phyloP scores from a whole-genome alignment of 2,329 filamentous ascomycete species.

The Hirsutella rhossiliensis region DNA sequence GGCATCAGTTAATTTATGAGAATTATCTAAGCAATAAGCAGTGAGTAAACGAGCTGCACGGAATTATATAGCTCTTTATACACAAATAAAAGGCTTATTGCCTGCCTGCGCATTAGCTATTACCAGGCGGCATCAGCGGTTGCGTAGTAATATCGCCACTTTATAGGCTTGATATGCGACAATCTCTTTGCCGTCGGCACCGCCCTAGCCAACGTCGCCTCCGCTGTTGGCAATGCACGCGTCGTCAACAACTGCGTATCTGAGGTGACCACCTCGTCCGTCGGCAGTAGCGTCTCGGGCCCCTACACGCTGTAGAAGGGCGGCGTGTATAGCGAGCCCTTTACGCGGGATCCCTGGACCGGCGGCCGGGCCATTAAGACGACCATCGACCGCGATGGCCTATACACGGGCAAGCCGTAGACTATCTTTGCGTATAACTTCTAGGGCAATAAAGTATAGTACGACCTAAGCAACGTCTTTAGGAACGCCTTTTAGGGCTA shows the following conservation, averaged over 20 bases:
- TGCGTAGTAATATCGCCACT: too few relatives aligned
- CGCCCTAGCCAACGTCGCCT: slow-evolving; percentile 3
- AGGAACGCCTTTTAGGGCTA: slow-evolving; percentile 23
- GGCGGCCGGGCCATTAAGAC: slow-evolving; percentile 28
- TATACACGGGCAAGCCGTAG: slow-evolving; percentile 27
- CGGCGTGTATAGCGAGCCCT: slow-evolving; percentile 19
- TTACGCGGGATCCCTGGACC: slow-evolving; percentile 20
- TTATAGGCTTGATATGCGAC: too few relatives aligned
- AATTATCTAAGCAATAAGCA: too few relatives aligned
- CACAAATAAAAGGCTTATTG: too few relatives aligned
- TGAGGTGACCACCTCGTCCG: slow-evolving; percentile 24
- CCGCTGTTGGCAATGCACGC: slow-evolving; percentile 17
- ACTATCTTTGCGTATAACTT: slow-evolving; percentile 27
- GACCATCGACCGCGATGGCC: slow-evolving; percentile 19
- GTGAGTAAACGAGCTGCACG: too few relatives aligned
- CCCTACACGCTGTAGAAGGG: slow-evolving; percentile 14
- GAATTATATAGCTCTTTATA: too few relatives aligned
- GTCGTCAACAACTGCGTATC: slow-evolving; percentile 24
- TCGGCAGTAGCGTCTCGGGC: slow-evolving; percentile 17
- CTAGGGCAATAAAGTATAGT: slow-evolving; percentile 21
- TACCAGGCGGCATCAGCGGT: too few relatives aligned
- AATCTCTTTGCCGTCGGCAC: slow-evolving; percentile 4
- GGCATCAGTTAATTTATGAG: too few relatives aligned
- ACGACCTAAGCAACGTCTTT: slow-evolving; percentile 27
- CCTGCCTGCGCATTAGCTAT: too few relatives aligned